phyloP scores from a whole-genome alignment of 805 yeast species.

The Kodamaea laetipori region DNA sequence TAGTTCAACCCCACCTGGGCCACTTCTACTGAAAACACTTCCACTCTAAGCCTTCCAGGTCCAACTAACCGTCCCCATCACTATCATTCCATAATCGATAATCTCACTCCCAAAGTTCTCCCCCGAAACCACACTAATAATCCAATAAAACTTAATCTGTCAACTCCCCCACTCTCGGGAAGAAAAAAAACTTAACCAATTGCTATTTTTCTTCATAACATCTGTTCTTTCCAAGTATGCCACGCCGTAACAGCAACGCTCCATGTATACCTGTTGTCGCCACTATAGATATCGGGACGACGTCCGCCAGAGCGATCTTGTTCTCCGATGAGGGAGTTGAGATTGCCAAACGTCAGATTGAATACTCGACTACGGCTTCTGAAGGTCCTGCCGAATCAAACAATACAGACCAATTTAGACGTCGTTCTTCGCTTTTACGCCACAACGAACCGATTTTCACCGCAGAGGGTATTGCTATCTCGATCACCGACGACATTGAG shows the following conservation, averaged over 20 bases:
- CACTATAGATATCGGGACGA: slow-evolving; percentile 87
- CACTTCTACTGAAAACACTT: too few relatives aligned
- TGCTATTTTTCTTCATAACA: neutral
- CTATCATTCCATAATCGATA: too few relatives aligned
- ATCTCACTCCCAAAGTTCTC: too few relatives aligned
- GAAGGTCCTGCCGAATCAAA: slow-evolving; percentile 47
- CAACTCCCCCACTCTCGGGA: too few relatives aligned
- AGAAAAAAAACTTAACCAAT: neutral
- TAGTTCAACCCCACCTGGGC: too few relatives aligned
- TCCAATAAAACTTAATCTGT: too few relatives aligned
- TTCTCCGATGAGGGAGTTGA: slow-evolving; percentile 75
- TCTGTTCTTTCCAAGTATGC: slow-evolving; percentile 25
- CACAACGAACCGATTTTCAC: slow-evolving; percentile 64
- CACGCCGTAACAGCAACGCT: slow-evolving; percentile 45
- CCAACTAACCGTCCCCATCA: too few relatives aligned
- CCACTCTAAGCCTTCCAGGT: too few relatives aligned
- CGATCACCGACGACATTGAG: slow-evolving; percentile 57
- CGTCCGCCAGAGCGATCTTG: slow-evolving; percentile 85
- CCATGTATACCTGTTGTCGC: slow-evolving; percentile 53
- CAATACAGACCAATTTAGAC: slow-evolving; percentile 48
- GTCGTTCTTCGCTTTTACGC: slow-evolving; percentile 45
- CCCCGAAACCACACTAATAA: too few relatives aligned
- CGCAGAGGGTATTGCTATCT: slow-evolving; percentile 72
- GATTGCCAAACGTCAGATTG: slow-evolving; percentile 86
- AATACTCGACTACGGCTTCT: slow-evolving; percentile 75